Conservation (phyloP, 352 stramenopile species). For the Globisporangium carolinianum region DNA sequence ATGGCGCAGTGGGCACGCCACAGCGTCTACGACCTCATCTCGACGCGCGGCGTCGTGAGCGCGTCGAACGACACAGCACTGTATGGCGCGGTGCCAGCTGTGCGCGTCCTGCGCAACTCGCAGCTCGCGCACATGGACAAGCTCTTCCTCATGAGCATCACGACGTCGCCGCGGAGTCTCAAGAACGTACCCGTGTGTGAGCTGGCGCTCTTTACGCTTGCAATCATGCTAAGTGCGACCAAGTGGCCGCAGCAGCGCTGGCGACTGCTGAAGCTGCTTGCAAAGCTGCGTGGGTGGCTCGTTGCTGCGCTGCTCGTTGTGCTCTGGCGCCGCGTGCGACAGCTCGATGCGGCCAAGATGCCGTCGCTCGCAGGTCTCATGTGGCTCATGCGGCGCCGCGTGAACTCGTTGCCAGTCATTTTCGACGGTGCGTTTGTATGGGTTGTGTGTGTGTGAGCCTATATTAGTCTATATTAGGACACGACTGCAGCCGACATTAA, state of each 20-base stretch:
- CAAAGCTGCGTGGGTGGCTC: conserved; percentile 7
- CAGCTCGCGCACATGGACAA: conserved; percentile 53
- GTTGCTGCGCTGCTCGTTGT: conserved; percentile 17
- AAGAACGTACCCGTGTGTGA: conserved; percentile 31
- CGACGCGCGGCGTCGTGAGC: conserved; percentile 26
- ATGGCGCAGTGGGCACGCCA: conserved; percentile 55
- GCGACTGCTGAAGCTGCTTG: background rate
- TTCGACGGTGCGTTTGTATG: conserved; percentile 30
- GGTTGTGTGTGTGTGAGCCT: background rate
- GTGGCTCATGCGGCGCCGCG: conserved; percentile 52
- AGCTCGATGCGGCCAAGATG: conserved; percentile 60
- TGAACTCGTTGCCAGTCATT: conserved; percentile 40
- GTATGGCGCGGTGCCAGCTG: conserved; percentile 39
- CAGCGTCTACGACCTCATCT: conserved; percentile 27
- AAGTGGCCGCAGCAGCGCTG: conserved; percentile 7
- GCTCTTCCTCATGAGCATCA: conserved; percentile 50
- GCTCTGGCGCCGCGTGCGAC: conserved; percentile 27
- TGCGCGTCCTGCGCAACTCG: conserved; percentile 40
- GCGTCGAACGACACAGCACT: conserved; percentile 35
- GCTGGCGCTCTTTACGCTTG: conserved; percentile 7
- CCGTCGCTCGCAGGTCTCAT: conserved; percentile 48
- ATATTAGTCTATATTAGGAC: background rate
- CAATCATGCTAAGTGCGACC: background rate
- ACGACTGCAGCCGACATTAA: background rate
- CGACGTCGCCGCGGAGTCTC: conserved; percentile 44